Evolutionary conservation across 2,329 filamentous ascomycete genomes (phyloP).

Genomic region (Aspergillus sp.): DNA sequence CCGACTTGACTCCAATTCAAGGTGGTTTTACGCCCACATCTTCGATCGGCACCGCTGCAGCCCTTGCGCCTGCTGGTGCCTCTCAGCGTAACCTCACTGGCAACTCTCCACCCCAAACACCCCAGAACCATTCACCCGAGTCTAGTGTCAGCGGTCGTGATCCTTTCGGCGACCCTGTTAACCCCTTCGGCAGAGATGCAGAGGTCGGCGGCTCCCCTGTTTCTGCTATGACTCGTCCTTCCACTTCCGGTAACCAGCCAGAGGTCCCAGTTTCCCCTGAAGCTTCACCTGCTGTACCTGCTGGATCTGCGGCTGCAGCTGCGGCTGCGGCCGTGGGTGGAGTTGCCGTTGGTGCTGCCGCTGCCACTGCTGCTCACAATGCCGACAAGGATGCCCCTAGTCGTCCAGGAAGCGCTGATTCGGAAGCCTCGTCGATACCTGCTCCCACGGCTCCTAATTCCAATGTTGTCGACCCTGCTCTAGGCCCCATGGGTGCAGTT

Average conservation of each 20-base stretch:
- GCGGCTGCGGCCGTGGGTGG: conserved; percentile 40
- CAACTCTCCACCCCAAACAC: conserved; percentile 31
- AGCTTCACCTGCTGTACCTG: conserved; percentile 29
- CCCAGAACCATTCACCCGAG: conserved; percentile 38
- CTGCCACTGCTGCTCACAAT: conserved; percentile 32
- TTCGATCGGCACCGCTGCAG: conserved; percentile 18
- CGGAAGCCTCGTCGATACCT: conserved; percentile 23
- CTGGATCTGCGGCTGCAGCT: conserved; percentile 32
- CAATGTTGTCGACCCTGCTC: conserved; percentile 20
- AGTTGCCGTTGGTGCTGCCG: conserved; percentile 40
- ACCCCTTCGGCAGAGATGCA: conserved; percentile 70
- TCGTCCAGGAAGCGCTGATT: conserved; percentile 22
- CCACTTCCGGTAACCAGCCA: conserved; percentile 2
- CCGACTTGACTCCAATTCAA: conserved; percentile 55
- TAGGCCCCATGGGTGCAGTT: conserved; percentile 14
- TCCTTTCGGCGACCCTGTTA: conserved; percentile 56
- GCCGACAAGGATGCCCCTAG: conserved; percentile 21
- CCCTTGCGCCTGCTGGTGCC: conserved; percentile 19
- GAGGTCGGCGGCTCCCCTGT: conserved; percentile 38
- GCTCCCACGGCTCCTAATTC: conserved; percentile 25
- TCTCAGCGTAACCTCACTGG: conserved; percentile 36
- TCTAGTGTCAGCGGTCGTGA: conserved; percentile 42
- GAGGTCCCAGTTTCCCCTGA: not conserved
- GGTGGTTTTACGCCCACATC: conserved; percentile 26
- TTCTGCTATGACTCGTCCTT: conserved; percentile 10